Evolutionary conservation across 805 yeast genomes (phyloP).

Genomic region (Schizosaccharomyces osmophilus): DNA sequence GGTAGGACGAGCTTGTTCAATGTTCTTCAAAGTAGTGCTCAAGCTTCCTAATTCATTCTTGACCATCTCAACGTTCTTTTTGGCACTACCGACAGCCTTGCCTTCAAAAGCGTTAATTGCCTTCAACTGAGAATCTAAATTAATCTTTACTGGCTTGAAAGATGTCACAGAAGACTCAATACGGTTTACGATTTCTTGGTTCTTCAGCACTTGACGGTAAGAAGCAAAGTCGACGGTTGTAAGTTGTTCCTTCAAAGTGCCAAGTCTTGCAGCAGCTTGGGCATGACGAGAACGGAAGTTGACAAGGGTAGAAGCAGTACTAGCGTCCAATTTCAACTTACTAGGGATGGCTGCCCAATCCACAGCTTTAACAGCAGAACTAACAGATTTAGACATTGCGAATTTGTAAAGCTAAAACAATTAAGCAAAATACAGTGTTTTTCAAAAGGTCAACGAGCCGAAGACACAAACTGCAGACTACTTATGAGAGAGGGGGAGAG

Average conservation of each 20-base stretch:
- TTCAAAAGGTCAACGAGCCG: no score
- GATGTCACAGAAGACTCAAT: slow-evolving; percentile 50
- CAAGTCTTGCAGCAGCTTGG: slow-evolving; percentile 71
- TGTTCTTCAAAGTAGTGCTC: slow-evolving; percentile 71
- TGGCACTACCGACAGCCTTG: slow-evolving; percentile 87
- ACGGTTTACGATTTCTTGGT: slow-evolving; percentile 53
- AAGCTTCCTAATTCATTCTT: slow-evolving; percentile 64
- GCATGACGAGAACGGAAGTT: slow-evolving; percentile 96
- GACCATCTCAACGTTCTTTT: slow-evolving; percentile 75
- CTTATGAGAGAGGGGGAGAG: no score
- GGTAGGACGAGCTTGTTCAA: slow-evolving; percentile 91
- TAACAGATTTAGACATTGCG: not conserved
- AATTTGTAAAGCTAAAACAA: not conserved
- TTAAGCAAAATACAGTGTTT: not conserved
- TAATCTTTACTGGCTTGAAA: slow-evolving; percentile 67
- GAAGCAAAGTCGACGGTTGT: slow-evolving; percentile 55
- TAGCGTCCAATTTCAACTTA: slow-evolving; percentile 75
- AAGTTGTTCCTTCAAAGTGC: slow-evolving; percentile 46
- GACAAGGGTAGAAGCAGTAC: slow-evolving; percentile 67
- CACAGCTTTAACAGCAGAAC: not conserved
- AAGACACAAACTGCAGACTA: no score
- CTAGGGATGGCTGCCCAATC: slow-evolving; percentile 80
- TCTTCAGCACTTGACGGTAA: slow-evolving; percentile 62
- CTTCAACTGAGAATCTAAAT: slow-evolving; percentile 70
- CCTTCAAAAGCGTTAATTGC: slow-evolving; percentile 82